Base-by-base conservation (phyloP, 257 asterid species). In the Solanum ossicruentum region DNA sequence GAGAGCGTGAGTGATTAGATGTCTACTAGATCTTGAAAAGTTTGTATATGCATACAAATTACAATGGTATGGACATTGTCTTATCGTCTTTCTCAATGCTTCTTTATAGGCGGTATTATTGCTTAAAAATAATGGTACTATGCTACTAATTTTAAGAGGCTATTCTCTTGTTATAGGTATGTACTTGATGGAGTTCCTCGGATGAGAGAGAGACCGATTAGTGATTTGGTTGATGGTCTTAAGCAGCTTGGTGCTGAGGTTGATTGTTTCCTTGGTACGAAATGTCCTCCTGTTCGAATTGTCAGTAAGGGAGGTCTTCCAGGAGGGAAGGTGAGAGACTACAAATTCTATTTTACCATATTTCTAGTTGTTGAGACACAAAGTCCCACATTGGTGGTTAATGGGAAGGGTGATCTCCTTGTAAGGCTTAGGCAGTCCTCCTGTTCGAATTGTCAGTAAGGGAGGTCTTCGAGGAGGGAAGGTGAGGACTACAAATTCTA, bases 401-500 rank as follows among this genome's bases (percentile, higher is more conserved):
- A n/a, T n/a, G n/a, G n/a, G n/a, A n/a, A n/a, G n/a, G n/a, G n/a
- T n/a, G n/a, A n/a, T n/a, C n/a, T n/a, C n/a, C n/a, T n/a, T n/a
- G n/a, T n/a, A n/a, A n/a, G n/a, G n/a, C n/a, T n/a, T n/a, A n/a
- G n/a, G n/a, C n/a, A n/a, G 98, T n/a, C 99, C 99, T 41, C 99
- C 99, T n/a, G 98, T 96, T 87, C 97, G 98, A 84, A 92, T 94
- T 63, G 89, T 90, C 89, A 97, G 97, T 84, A 96, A 95, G 88
- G 98, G 99, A 60, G 99, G 99, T 88, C 98, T 95, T 88, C 98
- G 97, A 18, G 99, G 98, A 9, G 99, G 98, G 39, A 95, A 95
- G 95, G 99, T 95, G 83, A 21, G 90, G 60, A 61, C 84, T 70
- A 67, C 75, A 21, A 75, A 85, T 71, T 45, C 73, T 75, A 49